Evolutionary conservation across 139 green algal genomes (phyloP).

Genomic region (Asterochloris erici): DNA sequence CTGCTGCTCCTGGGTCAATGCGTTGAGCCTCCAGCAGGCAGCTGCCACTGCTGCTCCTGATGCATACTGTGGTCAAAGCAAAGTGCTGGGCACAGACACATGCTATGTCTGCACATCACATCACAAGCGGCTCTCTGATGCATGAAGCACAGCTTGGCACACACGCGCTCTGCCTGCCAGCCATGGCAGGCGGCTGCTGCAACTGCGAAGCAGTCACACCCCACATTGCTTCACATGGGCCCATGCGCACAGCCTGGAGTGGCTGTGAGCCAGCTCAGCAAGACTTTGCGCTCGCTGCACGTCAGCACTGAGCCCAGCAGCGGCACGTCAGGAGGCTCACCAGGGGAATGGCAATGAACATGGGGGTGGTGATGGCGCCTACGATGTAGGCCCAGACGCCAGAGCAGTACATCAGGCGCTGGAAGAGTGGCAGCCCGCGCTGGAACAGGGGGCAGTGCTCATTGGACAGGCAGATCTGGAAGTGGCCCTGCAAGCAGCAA

Average conservation of each 20-base stretch:
- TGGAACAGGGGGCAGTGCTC: conserved; percentile 39
- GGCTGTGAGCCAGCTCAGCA: conserved; percentile 13
- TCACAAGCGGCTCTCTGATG: too few species aligned
- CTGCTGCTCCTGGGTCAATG: too few species aligned
- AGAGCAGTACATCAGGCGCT: conserved; percentile 36
- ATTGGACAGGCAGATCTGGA: conserved; percentile 29
- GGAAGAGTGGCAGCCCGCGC: conserved; percentile 21
- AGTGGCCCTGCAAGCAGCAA: conserved; percentile 24
- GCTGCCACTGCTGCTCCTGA: too few species aligned
- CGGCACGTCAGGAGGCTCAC: conserved; percentile 1
- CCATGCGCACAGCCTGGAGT: conserved; percentile 1
- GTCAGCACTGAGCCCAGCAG: conserved; percentile 48
- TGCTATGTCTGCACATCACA: too few species aligned
- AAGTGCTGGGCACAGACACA: too few species aligned
- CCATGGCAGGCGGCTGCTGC: not conserved
- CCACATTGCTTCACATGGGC: conserved; percentile 8
- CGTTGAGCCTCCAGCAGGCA: too few species aligned
- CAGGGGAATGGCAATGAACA: conserved; percentile 32
- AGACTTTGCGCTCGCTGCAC: conserved; percentile 49
- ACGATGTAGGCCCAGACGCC: conserved; percentile 42
- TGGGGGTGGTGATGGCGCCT: conserved; percentile 30
- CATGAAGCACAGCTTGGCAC: not conserved
- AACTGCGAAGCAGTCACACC: not conserved
- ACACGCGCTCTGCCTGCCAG: not conserved
- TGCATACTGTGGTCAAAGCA: too few species aligned